Conservation (phyloP, 768 basidiomycete genomes). For the Boletus rex-veris region DNA sequence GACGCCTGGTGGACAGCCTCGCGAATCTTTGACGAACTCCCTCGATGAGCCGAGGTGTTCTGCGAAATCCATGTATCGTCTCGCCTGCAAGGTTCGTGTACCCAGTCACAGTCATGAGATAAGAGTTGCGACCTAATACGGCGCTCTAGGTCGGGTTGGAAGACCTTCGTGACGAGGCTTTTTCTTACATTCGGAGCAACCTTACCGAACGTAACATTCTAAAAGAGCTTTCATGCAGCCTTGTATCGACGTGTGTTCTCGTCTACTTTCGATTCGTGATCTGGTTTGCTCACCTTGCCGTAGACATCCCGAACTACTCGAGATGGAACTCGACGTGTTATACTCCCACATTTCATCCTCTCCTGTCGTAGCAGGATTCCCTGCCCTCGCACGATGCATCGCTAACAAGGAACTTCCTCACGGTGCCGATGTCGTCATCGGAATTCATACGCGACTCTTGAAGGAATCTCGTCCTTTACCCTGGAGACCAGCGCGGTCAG, state of each 20-base stretch:
- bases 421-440: slow-evolving; percentile 19
- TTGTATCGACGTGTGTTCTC: slow-evolving; percentile 14
- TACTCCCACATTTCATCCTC: slow-evolving; percentile 17
- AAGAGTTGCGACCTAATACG: neutral
- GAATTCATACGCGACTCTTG: slow-evolving; percentile 17
- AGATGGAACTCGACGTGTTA: slow-evolving; percentile 14
- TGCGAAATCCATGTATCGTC: slow-evolving; percentile 43
- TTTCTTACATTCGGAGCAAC: slow-evolving; percentile 10
- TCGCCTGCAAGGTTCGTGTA: slow-evolving; percentile 36
- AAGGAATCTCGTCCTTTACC: slow-evolving; percentile 1
- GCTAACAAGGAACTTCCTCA: slow-evolving; percentile 19
- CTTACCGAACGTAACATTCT: slow-evolving; percentile 26
- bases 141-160: slow-evolving; percentile 19
- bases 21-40: slow-evolving; percentile 1
- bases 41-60: slow-evolving; percentile 28
- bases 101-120: neutral
- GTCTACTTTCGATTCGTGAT: neutral
- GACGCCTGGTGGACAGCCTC: neutral
- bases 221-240: slow-evolving; percentile 18
- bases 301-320: slow-evolving; percentile 12
- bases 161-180: slow-evolving; percentile 13
- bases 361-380: slow-evolving; percentile 9
- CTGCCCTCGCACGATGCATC: slow-evolving; percentile 14
- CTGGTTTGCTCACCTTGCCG: neutral
- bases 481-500: neutral